Conservation (phyloP, 2,329 filamentous ascomycete genomes). For the Zasmidium citrigriseum region DNA sequence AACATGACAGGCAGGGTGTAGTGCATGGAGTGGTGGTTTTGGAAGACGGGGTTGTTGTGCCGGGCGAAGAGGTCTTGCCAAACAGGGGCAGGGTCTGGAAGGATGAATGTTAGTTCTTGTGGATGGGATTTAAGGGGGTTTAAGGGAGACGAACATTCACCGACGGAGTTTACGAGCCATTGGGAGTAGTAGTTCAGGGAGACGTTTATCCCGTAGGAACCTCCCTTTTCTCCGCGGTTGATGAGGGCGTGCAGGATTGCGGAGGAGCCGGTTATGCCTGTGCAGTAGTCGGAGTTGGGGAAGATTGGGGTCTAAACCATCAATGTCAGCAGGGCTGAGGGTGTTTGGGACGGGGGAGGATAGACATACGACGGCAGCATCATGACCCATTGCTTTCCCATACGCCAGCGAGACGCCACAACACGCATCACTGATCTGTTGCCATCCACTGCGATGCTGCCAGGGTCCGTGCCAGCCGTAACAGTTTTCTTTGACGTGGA, state of each 20-base stretch:
- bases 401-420: conserved; percentile 18
- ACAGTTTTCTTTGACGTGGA: conserved; percentile 55
- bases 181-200: conserved; percentile 31
- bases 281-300: conserved; percentile 13
- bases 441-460: conserved; percentile 52
- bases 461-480: conserved; percentile 56
- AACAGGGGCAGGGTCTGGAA: conserved; percentile 30
- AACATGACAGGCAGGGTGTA: conserved; percentile 44
- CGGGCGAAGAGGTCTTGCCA: conserved; percentile 53
- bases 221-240: conserved; percentile 26
- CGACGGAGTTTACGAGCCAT: conserved; percentile 29
- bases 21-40: conserved; percentile 53
- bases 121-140: too few species aligned
- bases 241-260: conserved; percentile 28
- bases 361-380: conserved; percentile 36
- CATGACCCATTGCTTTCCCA: conserved; percentile 18
- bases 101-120: too few species aligned
- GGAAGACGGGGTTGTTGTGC: conserved; percentile 51
- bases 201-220: conserved; percentile 26
- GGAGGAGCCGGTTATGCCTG: conserved; percentile 23
- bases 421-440: conserved; percentile 53
- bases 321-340: conserved; percentile 44
- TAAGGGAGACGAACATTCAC: too few species aligned
- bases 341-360: conserved; percentile 56
- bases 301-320: conserved; percentile 37